A percentile compares a stretch with the other conserved stretches of the same genome.
phyloP scores from a whole-genome alignment of 1,284 basidiomycete species.

The Afroboletus lepidellus region DNA sequence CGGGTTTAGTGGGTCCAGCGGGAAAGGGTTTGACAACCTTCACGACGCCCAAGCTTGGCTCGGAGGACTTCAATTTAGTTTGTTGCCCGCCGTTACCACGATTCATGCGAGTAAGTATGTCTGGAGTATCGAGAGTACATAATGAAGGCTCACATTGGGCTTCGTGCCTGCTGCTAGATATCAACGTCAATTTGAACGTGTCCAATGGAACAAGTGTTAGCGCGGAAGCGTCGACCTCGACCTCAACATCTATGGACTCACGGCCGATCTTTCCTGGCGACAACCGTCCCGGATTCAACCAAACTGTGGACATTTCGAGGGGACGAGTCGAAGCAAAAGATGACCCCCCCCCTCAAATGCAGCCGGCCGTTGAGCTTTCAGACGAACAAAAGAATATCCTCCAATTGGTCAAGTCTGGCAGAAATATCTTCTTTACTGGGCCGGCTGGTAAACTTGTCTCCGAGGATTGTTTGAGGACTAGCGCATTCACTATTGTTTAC shows the following conservation, averaged over 20 bases:
- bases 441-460: slow-evolving; percentile 58
- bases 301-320: background rate
- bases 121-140: background rate
- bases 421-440: slow-evolving; percentile 81
- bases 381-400: slow-evolving; percentile 60
- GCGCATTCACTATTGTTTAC: slow-evolving; percentile 13
- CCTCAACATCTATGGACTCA: background rate
- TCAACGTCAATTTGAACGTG: slow-evolving; percentile 26
- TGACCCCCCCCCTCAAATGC: slow-evolving; percentile 1
- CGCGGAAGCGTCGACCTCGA: slow-evolving; percentile 4
- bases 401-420: slow-evolving; percentile 51
- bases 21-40: slow-evolving; percentile 34
- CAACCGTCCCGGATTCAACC: background rate
- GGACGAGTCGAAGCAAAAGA: slow-evolving; percentile 1
- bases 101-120: slow-evolving; percentile 21
- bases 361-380: slow-evolving; percentile 35
- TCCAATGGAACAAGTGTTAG: slow-evolving; percentile 3
- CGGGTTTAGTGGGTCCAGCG: slow-evolving; percentile 32
- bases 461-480: background rate
- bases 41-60: slow-evolving; percentile 33
- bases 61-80: slow-evolving; percentile 13
- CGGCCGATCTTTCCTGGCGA: background rate
- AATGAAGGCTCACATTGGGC: background rate
- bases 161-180: slow-evolving; percentile 11
- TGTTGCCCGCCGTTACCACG: slow-evolving; percentile 6